Base-by-base conservation (phyloP, 169 alveolate genomes). In the Cryptosporidium tyzzeri region DNA sequence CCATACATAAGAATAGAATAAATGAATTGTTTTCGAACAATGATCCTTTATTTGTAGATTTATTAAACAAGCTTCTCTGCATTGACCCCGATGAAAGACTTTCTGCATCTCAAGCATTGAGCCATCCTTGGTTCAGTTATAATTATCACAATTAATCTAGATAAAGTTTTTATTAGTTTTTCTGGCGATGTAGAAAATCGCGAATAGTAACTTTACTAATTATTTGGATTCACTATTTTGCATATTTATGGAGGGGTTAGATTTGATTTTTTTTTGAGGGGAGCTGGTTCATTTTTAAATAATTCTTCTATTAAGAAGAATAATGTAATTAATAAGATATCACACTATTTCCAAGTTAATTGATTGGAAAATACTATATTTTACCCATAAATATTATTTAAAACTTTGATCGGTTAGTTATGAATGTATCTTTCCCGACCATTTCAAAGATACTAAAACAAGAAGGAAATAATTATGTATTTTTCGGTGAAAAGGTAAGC, bases 21-120 rank as follows among this genome's bases (percentile, higher is more conserved):
- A 8, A 21, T n/a, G 89, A 80, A 41, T 9, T 59, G 45, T 44
- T 80, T n/a, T 37, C 29, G 41, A 35, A 29, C 39, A 35, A 45
- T 16, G 80, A 80, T 37, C 31, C 73, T 29, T 62, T 80, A 39
- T 71, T 71, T 29, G 35, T 69, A 48, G 85, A 58, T 41, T 50
- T 70, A 65, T 23, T 85, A 31, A 44, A 5, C 18, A 14, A 12
- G 12, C 86, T 95, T 71, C 89, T 94, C 6, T 93, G 84, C 39
- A 95, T 95, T 84, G 95, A 96, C 69, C 96, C 97, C 7, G 97
- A 95, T 26, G 96, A 95, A 70, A 93, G 99, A 84, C 84, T 94
- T n/a, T 91, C 97, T 12, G 97, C 99, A 3, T 91, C 94, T 61
- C 94, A 95, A 84, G 98, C 97, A 26, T 85, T 96, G 31, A 93